Evolutionary conservation across 148 eudicot genomes (phyloP).

Genomic region (Hydrangea macrophylla): DNA sequence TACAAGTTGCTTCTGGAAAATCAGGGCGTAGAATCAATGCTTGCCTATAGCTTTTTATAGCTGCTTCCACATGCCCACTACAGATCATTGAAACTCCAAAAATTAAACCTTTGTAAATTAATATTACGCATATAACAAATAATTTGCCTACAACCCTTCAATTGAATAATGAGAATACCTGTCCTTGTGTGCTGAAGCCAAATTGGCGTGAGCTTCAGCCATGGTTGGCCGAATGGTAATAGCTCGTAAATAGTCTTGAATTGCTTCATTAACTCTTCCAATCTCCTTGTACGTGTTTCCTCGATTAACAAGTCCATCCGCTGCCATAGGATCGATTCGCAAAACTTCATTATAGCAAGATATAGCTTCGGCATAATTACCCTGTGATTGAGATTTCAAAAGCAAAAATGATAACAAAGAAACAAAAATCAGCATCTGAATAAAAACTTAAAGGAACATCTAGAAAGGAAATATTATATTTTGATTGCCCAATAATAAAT

Average conservation of each 20-base stretch:
- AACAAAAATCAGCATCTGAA: background rate
- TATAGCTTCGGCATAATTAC: constrained; percentile 76
- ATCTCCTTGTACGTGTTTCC: constrained; percentile 90
- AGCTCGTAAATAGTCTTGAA: constrained; percentile 85
- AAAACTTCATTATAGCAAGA: constrained; percentile 94
- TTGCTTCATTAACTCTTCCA: constrained; percentile 91
- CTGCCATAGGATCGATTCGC: constrained; percentile 85
- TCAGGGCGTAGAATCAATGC: constrained; percentile 79
- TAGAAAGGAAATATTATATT: background rate
- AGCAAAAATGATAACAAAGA: background rate
- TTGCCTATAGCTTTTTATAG: constrained; percentile 80
- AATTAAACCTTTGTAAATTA: background rate
- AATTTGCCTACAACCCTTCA: background rate
- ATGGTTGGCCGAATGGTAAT: constrained; percentile 77
- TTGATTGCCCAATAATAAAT: background rate
- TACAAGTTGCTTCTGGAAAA: constrained; percentile 95
- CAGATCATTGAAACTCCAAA: constrained; percentile 15
- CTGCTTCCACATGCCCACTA: constrained; percentile 87
- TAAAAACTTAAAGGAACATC: background rate
- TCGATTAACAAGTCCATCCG: constrained; percentile 87
- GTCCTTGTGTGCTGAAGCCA: constrained; percentile 96
- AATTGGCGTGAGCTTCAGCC: constrained; percentile 98
- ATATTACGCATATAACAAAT: constrained; percentile 1
- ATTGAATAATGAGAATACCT: constrained; percentile 39
- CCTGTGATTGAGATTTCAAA: constrained; percentile 45